Evolutionary conservation across 192 early-diverging fungal genomes (phyloP).

Genomic region (Backusella tarrabulga): DNA sequence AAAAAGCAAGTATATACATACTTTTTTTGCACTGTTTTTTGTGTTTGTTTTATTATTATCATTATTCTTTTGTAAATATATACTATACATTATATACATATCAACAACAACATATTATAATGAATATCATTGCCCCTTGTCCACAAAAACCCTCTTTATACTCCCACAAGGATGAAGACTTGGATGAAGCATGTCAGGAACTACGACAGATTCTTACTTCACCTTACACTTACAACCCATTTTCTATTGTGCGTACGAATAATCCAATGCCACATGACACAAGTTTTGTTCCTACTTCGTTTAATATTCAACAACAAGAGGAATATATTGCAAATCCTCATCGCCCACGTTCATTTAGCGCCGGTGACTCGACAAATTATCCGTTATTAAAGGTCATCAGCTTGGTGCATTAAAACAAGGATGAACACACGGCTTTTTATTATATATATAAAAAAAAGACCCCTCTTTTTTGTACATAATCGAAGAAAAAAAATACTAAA

Average conservation of each 20-base stretch:
- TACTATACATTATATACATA: background rate
- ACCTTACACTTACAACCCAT: background rate
- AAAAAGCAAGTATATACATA: background rate
- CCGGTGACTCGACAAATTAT: background rate
- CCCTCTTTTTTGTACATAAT: background rate
- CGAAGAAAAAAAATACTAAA: background rate
- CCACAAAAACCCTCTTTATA: slow-evolving; percentile 15
- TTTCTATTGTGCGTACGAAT: slow-evolving; percentile 9
- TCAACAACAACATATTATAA: background rate
- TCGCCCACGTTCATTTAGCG: slow-evolving; percentile 14
- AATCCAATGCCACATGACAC: slow-evolving; percentile 18
- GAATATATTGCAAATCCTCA: background rate
- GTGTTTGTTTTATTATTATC: background rate
- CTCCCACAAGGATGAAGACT: background rate
- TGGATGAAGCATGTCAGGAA: slow-evolving; percentile 18
- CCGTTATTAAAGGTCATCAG: background rate
- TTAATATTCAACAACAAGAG: background rate
- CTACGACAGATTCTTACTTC: slow-evolving; percentile 11
- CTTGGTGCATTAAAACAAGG: slow-evolving; percentile 1
- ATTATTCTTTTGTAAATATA: background rate
- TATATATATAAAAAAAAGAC: background rate
- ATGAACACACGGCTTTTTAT: background rate
- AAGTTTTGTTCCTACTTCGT: slow-evolving; percentile 11
- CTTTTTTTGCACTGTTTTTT: background rate
- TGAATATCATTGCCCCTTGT: slow-evolving; percentile 15